phyloP scores from a whole-genome alignment of 345 rosid genomes.

The Dipteronia dyeriana region DNA sequence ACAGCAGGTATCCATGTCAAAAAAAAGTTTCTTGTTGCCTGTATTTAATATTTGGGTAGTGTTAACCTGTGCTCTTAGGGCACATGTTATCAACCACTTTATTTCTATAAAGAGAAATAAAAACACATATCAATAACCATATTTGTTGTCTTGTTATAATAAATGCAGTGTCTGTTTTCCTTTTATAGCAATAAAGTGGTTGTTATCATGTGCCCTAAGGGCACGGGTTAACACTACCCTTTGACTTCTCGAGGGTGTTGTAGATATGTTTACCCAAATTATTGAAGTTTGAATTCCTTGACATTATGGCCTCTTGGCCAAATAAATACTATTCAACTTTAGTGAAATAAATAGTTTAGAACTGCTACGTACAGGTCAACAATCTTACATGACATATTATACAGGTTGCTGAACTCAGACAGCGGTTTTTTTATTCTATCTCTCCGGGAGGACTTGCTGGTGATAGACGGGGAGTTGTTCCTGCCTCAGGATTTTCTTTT shows the following conservation, averaged over 20 bases:
- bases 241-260: background rate
- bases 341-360: constrained; percentile 12
- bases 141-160: too few species aligned
- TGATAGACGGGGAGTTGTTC: constrained; percentile 83
- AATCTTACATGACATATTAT: constrained; percentile 19
- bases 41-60: background rate
- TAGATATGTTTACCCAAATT: background rate
- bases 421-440: constrained; percentile 72
- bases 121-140: too few species aligned
- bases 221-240: background rate
- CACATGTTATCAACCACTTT: too few species aligned
- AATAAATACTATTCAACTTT: background rate
- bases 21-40: background rate
- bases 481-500: constrained; percentile 87
- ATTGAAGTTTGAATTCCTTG: background rate
- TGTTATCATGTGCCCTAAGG: too few species aligned
- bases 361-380: background rate
- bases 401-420: constrained; percentile 77
- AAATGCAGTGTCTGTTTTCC: too few species aligned
- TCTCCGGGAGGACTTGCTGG: constrained; percentile 94
- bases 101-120: too few species aligned
- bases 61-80: too few species aligned
- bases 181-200: too few species aligned
- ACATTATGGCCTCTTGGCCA: background rate
- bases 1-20: constrained; percentile 55